A percentile compares a stretch with the other conserved stretches of the same genome.
phyloP scores from a whole-genome alignment of 495 filamentous ascomycete genomes.

The Friedmanniomyces simplex region DNA sequence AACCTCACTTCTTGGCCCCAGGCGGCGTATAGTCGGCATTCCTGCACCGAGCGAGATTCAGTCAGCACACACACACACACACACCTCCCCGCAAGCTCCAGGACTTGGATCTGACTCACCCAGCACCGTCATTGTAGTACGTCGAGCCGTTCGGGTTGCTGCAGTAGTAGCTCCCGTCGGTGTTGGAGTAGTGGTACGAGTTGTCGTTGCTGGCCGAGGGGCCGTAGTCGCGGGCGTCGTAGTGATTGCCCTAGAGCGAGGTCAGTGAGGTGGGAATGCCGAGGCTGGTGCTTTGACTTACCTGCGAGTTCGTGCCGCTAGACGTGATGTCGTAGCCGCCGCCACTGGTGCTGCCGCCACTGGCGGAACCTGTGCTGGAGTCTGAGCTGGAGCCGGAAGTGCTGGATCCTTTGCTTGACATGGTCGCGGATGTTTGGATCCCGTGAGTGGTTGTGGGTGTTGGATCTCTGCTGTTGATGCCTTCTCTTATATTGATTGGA shows the following conservation, averaged over 20 bases:
- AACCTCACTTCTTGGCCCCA: slow-evolving; percentile 40
- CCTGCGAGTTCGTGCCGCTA: slow-evolving; percentile 8
- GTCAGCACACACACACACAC: neutral
- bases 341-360: neutral
- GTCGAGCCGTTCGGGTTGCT: slow-evolving; percentile 41
- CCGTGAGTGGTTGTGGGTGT: no score
- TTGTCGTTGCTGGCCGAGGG: slow-evolving; percentile 37
- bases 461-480: no score
- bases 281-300: neutral
- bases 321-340: slow-evolving; percentile 4
- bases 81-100: neutral
- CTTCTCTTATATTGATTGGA: no score
- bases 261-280: no score
- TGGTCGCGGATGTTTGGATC: neutral
- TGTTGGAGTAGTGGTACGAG: slow-evolving; percentile 49
- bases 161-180: slow-evolving; percentile 51
- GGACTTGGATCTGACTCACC: neutral
- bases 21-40: neutral
- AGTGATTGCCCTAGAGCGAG: slow-evolving; percentile 39
- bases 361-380: neutral
- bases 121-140: slow-evolving; percentile 18
- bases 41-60: neutral
- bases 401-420: neutral
- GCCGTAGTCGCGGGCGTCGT: slow-evolving; percentile 44
- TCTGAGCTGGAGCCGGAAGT: neutral